Evolutionary conservation across 768 basidiomycete species (phyloP), one percentile per base, ranked within the genome.

Genomic region (Boletus sp.): DNA sequence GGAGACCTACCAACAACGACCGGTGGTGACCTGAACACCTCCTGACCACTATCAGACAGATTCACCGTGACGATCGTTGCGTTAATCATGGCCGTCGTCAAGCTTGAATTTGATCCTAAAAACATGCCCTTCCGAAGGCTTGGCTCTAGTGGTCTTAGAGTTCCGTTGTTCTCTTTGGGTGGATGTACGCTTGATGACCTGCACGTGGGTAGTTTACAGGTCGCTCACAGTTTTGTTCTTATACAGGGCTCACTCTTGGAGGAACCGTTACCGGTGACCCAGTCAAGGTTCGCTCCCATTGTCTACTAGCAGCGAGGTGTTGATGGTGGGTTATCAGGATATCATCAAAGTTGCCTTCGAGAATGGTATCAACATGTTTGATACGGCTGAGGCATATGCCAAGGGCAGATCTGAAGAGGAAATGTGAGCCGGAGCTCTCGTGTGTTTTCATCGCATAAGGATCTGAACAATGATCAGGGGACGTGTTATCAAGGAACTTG

Each of bases 321-420:
- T 33, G 36, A 56, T 1, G 14, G 24, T 32, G 1, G 6, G 15
- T 28, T 9, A 35, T 6, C 39, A 57, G 57, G 57, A 57, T 7
- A 57, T 57, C 17, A 32, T 57, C 55, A 42, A 36, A 32, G 55
- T 57, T 12, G 55, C 57, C 18, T 48, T 48, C 30, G 55, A 57
- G 29, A 57, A 57, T 28, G 56, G 55, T 5, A 57, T 56, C 54
- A 57, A 57, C 47, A 57, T 57, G 55, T 57, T 57, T 11, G 47
- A 57, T 30, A 57, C 57, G 30, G 56, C 46, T 4, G 46, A 57
- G 55, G 56, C 46, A 4, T 57, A 57, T 1, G 54, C 54, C 55
- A 57, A 36, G 33, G 55, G 54, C 7, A 47, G 7, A 36, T 57
- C 54, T 12, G 54, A 57, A 28, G 32, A 42, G n/a, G 56, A 57